Evolutionary conservation across 371 early-diverging fungal species (phyloP), one percentile per base, ranked within the genome.

Genomic region (Mortierella sp.): DNA sequence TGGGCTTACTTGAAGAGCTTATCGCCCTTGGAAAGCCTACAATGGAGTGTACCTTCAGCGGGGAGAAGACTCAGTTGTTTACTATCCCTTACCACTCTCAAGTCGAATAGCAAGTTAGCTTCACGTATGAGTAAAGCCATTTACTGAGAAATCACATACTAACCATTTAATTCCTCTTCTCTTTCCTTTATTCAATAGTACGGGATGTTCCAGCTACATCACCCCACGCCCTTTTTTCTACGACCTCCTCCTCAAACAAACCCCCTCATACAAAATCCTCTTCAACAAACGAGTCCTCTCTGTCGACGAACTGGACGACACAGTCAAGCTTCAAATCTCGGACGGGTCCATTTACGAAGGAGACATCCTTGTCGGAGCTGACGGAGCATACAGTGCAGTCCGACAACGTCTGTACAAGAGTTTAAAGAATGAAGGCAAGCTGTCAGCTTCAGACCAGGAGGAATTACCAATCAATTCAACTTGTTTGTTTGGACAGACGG

Each of bases 371-470:
- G 74, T 74, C 26, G 74, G 74, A n/a, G 74, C 74, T 14, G 74
- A 74, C 26, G 74, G 74, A 4, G 74, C 74, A 14, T 74, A 74
- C n/a, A 58, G 60, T 45, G 58, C 55, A 2, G 74, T 74, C 44
- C 74, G 74, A 2, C 74, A 74, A n/a, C 44, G 42, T 13, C 4
- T 74, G 19, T 74, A 74, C 21, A n/a, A 44, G 48, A 45, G 7
- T 21, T n/a, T 74, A 4, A 55, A 58, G 16, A n/a, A 55, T 7
- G 44, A n/a, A 8, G 48, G 48, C 13, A 74, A 74, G 26, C 28
- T 74, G 47, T 60, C 58, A 2, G 28, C 24, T 16, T 60, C 74
- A 0, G 74, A 74, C 31, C 45, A 34, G 0, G 74, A 54, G 16
- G 63, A 42, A 5, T 45, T 74, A 8, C 63, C 74, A 9, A 63